Evolutionary conservation across 1,284 basidiomycete species (phyloP), one percentile per base, ranked within the genome.

Genomic region (Apiotrichum montevideense): DNA sequence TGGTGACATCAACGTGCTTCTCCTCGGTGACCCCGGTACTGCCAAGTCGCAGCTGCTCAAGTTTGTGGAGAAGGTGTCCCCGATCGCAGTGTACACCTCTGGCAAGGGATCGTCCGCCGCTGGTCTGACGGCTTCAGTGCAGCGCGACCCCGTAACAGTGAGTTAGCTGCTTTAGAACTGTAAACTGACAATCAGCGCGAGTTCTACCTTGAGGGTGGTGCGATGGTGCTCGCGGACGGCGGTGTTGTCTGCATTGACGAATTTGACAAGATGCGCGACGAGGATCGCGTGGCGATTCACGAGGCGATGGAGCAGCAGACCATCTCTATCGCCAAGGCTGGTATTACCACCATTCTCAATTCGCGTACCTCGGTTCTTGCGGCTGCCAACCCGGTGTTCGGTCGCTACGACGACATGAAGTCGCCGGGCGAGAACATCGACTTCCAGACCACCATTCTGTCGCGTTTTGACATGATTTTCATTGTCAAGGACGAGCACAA

Each of bases 281-380:
- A 98, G 76, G 96, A 98, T 72, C 86, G 96, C 58, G 96, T 98
- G 2, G 96, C 96, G 0, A 98, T 98, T 61, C 96, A 98, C 78
- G 96, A 98, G 78, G 96, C 95, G 14, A 99, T 99, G 95, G 95
- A 99, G 71, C 95, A 99, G 73, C 95, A 99, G 74, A 99, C 95
- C 0, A 98, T 99, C 66, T 98, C 96, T 2, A 98, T 99, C 65
- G 95, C 95, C 39, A 99, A 99, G 77, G 96, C 96, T 3, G 96
- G 96, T 64, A 99, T 99, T 64, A 98, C 96, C 0, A 99, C 96
- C 0, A 92, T 98, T 32, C 80, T 99, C 42, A 98, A 98, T 78
- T 95, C 92, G 2, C 81, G 96, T 48, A 98, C 96, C 0, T 93
- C 90, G 61, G 95, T 99, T 6, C 82, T 99, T 34, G 96, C 96